These are phyloP conservation scores for Aquanectria penicillioides DNA, from an alignment of 2,329 filamentous ascomycete genomes.

Conservation along the genomic window DNA sequence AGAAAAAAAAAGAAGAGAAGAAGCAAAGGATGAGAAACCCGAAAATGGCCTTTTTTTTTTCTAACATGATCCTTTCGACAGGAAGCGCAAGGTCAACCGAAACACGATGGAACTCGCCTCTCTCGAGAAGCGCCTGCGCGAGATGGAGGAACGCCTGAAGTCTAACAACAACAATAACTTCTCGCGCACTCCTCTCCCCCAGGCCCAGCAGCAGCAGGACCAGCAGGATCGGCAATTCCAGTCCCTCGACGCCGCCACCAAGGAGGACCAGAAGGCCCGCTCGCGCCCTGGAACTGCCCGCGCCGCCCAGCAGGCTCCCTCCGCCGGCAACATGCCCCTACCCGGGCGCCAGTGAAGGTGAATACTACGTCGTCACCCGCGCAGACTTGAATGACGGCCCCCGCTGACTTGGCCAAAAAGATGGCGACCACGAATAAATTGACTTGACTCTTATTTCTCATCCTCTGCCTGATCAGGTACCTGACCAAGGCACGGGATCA, in stretches of 20 bases:
- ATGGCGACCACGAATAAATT: conserved; percentile 51
- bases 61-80: conserved; percentile 50
- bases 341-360: conserved; percentile 71
- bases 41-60: too few species aligned
- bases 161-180: conserved; percentile 36
- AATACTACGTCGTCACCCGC: conserved; percentile 56
- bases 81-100: conserved; percentile 80
- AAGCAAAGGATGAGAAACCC: too few species aligned
- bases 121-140: conserved; percentile 83
- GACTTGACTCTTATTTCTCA: background rate
- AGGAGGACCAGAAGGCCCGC: conserved; percentile 50
- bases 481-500: conserved; percentile 11
- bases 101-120: conserved; percentile 85
- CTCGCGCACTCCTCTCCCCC: conserved; percentile 30
- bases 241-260: conserved; percentile 33
- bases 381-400: conserved; percentile 43
- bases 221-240: conserved; percentile 24
- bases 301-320: conserved; percentile 61
- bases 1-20: background rate
- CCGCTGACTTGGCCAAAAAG: conserved; percentile 46
- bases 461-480: background rate
- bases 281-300: conserved; percentile 66
- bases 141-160: conserved; percentile 83
- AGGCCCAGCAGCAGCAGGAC: conserved; percentile 34
- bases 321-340: conserved; percentile 67